Conservation (phyloP, 2,329 filamentous ascomycete genomes). For the Raffaelea arxii region DNA sequence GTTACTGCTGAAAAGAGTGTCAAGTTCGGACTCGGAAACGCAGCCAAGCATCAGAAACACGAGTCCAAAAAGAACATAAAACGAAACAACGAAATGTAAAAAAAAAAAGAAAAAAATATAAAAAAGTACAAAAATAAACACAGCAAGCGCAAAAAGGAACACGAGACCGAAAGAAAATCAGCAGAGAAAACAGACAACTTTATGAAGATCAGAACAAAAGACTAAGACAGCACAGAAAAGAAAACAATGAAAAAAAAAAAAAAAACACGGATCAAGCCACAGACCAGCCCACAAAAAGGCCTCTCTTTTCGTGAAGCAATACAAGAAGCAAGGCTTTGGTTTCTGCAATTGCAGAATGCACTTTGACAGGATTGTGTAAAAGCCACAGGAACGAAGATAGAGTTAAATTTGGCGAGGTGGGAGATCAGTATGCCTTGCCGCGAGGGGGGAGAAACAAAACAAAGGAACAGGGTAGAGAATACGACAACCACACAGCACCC, state of each 20-base stretch:
- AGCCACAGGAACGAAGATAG: no score
- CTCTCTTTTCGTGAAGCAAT: no score
- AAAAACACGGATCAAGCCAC: background rate
- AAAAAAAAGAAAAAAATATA: background rate
- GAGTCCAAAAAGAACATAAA: background rate
- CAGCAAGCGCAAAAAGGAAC: background rate
- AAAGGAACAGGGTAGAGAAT: no score
- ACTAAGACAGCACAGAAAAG: background rate
- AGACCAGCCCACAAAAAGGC: background rate
- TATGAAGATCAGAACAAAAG: constrained; percentile 6
- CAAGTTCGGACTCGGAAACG: no score
- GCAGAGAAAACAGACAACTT: background rate
- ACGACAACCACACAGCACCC: no score
- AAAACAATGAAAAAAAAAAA: background rate
- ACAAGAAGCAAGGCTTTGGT: no score
- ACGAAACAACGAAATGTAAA: background rate
- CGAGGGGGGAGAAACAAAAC: no score
- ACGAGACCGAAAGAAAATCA: background rate
- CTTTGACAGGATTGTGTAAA: no score
- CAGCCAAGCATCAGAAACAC: background rate
- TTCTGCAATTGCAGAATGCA: no score
- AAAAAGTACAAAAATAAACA: background rate
- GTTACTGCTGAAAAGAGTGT: no score
- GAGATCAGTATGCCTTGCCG: no score
- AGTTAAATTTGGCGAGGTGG: no score